phyloP scores from a whole-genome alignment of 1,284 basidiomycete species.

The Heliocybe sulcata region DNA sequence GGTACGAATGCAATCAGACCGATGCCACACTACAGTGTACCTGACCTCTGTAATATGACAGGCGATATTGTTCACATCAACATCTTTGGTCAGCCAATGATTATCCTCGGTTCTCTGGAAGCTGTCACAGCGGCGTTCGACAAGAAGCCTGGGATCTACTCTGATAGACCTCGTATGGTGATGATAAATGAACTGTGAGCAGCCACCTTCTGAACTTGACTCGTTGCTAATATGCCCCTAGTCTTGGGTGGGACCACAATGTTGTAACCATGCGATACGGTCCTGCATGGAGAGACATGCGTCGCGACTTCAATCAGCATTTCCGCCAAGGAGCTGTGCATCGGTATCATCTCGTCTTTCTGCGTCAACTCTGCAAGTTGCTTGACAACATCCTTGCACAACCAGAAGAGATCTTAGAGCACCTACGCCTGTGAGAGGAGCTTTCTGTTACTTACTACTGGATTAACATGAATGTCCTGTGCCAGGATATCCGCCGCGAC shows the following conservation, averaged over 20 bases:
- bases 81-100: no score
- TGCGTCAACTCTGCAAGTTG: slow-evolving; percentile 17
- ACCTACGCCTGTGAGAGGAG: slow-evolving; percentile 16
- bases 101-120: no score
- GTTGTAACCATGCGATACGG: slow-evolving; percentile 20
- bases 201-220: no score
- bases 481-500: slow-evolving; percentile 49
- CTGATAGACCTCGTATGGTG: slow-evolving; percentile 10
- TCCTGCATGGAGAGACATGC: slow-evolving; percentile 18
- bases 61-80: no score
- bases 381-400: slow-evolving; percentile 22
- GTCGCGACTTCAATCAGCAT: slow-evolving; percentile 21
- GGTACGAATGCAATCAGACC: neutral
- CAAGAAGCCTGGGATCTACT: slow-evolving; percentile 7
- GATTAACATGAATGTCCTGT: no score
- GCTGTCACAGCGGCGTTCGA: neutral
- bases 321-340: slow-evolving; percentile 13
- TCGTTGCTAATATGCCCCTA: slow-evolving; percentile 5
- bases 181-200: slow-evolving; percentile 8
- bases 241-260: slow-evolving; percentile 19
- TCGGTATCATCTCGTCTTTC: slow-evolving; percentile 15
- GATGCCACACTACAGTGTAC: no score
- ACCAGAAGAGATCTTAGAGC: slow-evolving; percentile 21
- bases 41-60: no score
- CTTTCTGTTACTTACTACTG: no score